phyloP scores from a whole-genome alignment of 1,139 yeast species.

The Hanseniaspora uvarum region DNA sequence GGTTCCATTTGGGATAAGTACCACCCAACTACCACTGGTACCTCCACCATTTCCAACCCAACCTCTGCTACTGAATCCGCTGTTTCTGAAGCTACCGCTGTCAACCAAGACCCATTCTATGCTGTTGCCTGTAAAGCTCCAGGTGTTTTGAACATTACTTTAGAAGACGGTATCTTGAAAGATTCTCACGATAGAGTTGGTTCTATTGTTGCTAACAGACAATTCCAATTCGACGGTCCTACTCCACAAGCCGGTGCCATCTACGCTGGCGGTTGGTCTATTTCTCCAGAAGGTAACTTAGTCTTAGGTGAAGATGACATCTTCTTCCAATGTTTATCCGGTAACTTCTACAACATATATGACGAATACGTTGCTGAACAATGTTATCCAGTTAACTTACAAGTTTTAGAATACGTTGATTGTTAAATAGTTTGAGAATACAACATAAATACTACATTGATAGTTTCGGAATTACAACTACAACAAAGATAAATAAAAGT shows the following conservation, averaged over 20 bases:
- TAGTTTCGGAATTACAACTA: neutral
- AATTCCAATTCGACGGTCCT: conserved; percentile 73
- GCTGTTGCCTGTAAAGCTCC: conserved; percentile 18
- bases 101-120: conserved; percentile 21
- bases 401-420: conserved; percentile 49
- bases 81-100: conserved; percentile 18
- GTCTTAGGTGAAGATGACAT: conserved; percentile 55
- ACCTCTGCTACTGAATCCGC: conserved; percentile 18
- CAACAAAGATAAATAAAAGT: neutral
- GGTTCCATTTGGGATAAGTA: conserved; percentile 23
- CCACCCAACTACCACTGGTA: conserved; percentile 20
- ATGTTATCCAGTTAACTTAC: conserved; percentile 55
- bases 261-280: conserved; percentile 72
- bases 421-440: conserved; percentile 36
- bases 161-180: conserved; percentile 31
- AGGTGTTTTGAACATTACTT: conserved; percentile 19
- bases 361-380: conserved; percentile 57
- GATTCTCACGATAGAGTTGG: conserved; percentile 59
- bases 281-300: conserved; percentile 51
- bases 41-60: conserved; percentile 15
- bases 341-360: conserved; percentile 73
- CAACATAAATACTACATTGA: neutral
- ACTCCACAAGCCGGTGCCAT: conserved; percentile 75
- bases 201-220: conserved; percentile 66
- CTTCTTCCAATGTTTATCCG: conserved; percentile 73